Conservation (phyloP, 495 filamentous ascomycete genomes). For the Penicillium macrosclerotiorum region DNA sequence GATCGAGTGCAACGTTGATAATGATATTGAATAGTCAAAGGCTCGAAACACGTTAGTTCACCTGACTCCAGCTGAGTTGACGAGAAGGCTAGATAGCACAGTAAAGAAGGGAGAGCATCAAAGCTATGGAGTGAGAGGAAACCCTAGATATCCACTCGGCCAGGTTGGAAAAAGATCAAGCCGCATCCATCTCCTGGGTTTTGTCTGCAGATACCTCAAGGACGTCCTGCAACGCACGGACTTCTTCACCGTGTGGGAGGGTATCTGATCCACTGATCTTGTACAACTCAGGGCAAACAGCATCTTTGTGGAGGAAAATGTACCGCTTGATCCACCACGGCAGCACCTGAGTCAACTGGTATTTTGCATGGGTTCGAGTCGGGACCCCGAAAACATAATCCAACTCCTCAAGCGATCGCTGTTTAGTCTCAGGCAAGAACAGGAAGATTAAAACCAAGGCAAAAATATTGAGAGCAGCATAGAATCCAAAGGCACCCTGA, state of each 20-base stretch:
- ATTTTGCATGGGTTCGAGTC: slow-evolving; percentile 46
- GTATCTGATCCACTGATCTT: slow-evolving; percentile 1
- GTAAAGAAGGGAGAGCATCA: too few species aligned
- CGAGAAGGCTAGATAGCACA: too few species aligned
- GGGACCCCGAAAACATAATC: slow-evolving; percentile 58
- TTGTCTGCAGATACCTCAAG: background rate
- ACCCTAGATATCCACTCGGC: background rate
- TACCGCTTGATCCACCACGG: slow-evolving; percentile 56
- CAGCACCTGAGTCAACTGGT: slow-evolving; percentile 43
- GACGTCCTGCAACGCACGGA: background rate
- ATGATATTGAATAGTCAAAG: too few species aligned
- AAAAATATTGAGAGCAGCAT: slow-evolving; percentile 61
- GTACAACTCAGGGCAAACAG: slow-evolving; percentile 42
- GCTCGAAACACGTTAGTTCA: too few species aligned
- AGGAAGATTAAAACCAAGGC: slow-evolving; percentile 68
- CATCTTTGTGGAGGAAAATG: slow-evolving; percentile 42
- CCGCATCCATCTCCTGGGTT: background rate
- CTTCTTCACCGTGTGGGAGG: slow-evolving; percentile 17
- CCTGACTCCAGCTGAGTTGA: too few species aligned
- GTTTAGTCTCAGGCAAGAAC: slow-evolving; percentile 63
- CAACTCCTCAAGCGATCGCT: slow-evolving; percentile 56
- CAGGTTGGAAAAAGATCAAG: background rate
- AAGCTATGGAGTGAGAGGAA: too few species aligned
- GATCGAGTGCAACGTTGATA: too few species aligned
- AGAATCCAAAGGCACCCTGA: slow-evolving; percentile 57